Evolutionary conservation across 2,329 filamentous ascomycete genomes (phyloP), one percentile per base, ranked within the genome.

Genomic region (Alternaria triticimaculans): DNA sequence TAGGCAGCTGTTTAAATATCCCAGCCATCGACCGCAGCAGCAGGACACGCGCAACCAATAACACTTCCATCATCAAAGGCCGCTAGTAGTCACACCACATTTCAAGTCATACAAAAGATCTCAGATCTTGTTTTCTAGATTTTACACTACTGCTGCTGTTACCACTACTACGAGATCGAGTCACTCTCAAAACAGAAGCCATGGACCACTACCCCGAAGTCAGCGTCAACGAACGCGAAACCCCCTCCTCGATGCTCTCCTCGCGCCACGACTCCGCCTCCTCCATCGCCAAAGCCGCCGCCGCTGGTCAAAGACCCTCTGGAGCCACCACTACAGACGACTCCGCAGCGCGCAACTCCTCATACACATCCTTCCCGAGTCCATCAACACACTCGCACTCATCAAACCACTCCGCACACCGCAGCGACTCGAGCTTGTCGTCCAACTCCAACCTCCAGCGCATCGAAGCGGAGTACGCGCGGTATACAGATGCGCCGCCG

Each of bases 151-250:
- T 41, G 26, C 37, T n/a, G 54, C 23, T 26, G 18, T 26, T 9
- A n/a, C 30, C 25, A 1, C 46, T 18, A 14, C 12, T 26, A 56
- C 30, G 33, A 20, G 10, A 25, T 23, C 18, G 5, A 37, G 53
- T 43, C 46, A 28, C 4, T 14, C 7, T 9, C 10, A 56, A 41
- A 58, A n/a, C n/a, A n/a, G n/a, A n/a, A n/a, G n/a, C n/a, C n/a
- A 74, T 73, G 71, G 71, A 73, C 44, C 67, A 68, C 54, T 73
- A 74, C 59, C 72, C 69, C 28, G 53, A 70, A 67, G 54, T 71
- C 61, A 73, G 64, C 12, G 64, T 70, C 49, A 61, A 67, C 48
- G 70, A 71, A 50, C 68, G 67, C 48, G 68, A 70, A 43, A 64
- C 62, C 20, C 55, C 67, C 15, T 63, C 66, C 4, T 71, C 67